phyloP scores from a whole-genome alignment of 345 rosid species.

The Aurinia saxatilis region DNA sequence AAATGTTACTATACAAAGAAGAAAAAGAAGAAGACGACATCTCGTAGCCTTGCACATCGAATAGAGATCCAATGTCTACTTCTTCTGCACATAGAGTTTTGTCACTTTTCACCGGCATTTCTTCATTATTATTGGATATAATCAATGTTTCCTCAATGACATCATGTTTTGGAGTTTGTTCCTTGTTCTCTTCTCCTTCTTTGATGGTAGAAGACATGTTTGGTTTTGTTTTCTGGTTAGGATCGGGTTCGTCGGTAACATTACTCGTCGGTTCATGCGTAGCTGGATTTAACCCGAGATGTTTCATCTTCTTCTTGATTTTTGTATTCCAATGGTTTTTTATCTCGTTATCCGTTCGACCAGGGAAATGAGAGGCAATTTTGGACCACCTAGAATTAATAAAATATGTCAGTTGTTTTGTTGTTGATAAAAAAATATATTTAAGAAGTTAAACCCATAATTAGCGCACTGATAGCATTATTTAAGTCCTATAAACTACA shows the following conservation, averaged over 20 bases:
- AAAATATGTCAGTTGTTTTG: not conserved
- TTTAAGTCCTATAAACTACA: too few species aligned
- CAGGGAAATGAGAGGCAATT: slow-evolving; percentile 84
- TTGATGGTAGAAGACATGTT: not conserved
- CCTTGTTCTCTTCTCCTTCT: slow-evolving; percentile 26
- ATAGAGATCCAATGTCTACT: slow-evolving; percentile 31
- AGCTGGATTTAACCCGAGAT: slow-evolving; percentile 55
- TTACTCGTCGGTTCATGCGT: slow-evolving; percentile 42
- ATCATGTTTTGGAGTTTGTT: slow-evolving; percentile 16
- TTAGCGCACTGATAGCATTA: too few species aligned
- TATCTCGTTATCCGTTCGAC: slow-evolving; percentile 90
- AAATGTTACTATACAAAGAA: slow-evolving; percentile 16
- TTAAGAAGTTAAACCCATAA: too few species aligned
- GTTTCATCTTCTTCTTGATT: slow-evolving; percentile 74
- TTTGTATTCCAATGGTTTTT: slow-evolving; percentile 93
- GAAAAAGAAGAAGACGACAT: slow-evolving; percentile 34
- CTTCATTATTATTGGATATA: slow-evolving; percentile 6
- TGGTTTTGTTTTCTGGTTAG: slow-evolving; percentile 13
- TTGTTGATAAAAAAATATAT: too few species aligned
- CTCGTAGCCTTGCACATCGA: slow-evolving; percentile 28
- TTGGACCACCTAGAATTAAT: slow-evolving; percentile 69
- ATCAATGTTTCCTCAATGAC: not conserved
- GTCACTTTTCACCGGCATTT: slow-evolving; percentile 27
- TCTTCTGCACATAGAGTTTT: slow-evolving; percentile 32
- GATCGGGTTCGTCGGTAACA: slow-evolving; percentile 9